Percentiles rank a stretch among this genome's conserved stretches.
phyloP scores from a whole-genome alignment of 1,139 yeast genomes.

The Hyphopichia pseudoburtonii region DNA sequence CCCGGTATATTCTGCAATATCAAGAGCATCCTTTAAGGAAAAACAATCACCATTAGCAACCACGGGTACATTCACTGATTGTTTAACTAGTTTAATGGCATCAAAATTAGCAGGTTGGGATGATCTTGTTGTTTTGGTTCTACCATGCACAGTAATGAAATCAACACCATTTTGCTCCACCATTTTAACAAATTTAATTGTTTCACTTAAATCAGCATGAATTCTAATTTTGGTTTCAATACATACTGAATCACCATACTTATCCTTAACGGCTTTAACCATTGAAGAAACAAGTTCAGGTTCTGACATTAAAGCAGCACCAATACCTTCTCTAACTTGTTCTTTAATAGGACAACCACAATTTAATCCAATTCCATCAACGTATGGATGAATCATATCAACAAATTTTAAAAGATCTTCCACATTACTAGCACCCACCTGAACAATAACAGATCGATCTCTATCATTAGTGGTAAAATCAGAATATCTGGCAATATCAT shows the following conservation, averaged over 20 bases:
- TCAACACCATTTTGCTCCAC: slow-evolving; percentile 91
- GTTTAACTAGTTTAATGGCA: slow-evolving; percentile 70
- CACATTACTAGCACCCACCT: slow-evolving; percentile 87
- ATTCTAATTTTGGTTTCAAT: slow-evolving; percentile 91
- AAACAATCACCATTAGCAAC: slow-evolving; percentile 97
- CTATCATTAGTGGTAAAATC: slow-evolving; percentile 77
- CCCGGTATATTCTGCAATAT: slow-evolving; percentile 64
- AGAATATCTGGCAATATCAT: slow-evolving; percentile 72
- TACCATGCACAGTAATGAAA: slow-evolving; percentile 90
- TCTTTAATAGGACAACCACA: slow-evolving; percentile 98
- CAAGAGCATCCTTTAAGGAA: slow-evolving; percentile 57
- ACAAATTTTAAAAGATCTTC: slow-evolving; percentile 82
- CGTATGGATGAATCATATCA: slow-evolving; percentile 84
- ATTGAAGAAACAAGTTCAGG: slow-evolving; percentile 78
- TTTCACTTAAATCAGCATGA: slow-evolving; percentile 71
- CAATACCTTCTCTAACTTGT: slow-evolving; percentile 93
- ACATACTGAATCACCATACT: slow-evolving; percentile 66
- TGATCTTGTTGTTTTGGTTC: slow-evolving; percentile 82
- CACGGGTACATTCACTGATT: slow-evolving; percentile 68
- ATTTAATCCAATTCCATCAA: slow-evolving; percentile 91
- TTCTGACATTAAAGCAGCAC: slow-evolving; percentile 89
- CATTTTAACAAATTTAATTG: slow-evolving; percentile 66
- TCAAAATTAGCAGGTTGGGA: slow-evolving; percentile 80
- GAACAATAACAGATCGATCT: slow-evolving; percentile 79
- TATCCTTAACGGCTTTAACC: slow-evolving; percentile 79